Evolutionary conservation across 2,329 filamentous ascomycete genomes (phyloP).

Genomic region (Fusarium falciforme): DNA sequence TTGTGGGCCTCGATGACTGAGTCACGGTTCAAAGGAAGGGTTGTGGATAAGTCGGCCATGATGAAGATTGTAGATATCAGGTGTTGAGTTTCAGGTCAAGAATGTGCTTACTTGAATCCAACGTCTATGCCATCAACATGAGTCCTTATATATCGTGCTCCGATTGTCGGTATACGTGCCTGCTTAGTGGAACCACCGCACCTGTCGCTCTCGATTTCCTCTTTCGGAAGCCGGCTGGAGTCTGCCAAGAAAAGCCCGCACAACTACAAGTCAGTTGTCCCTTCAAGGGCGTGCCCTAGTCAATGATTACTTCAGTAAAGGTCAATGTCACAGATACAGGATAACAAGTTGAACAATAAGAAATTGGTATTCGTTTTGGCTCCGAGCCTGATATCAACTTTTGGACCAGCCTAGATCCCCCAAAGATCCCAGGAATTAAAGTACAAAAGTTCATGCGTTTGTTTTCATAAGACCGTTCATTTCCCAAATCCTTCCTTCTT

Average conservation of each 20-base stretch:
- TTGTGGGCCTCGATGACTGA: conserved; percentile 79
- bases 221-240: conserved; percentile 9
- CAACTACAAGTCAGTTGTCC: conserved; percentile 9
- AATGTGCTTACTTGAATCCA: neutral
- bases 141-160: conserved; percentile 6
- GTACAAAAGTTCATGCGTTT: conserved; percentile 42
- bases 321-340: neutral
- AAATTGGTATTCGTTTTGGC: conserved; percentile 41
- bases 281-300: conserved; percentile 17
- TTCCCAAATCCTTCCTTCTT: conserved; percentile 29
- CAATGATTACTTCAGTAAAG: no score
- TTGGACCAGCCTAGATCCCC: conserved; percentile 42
- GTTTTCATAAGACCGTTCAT: conserved; percentile 36
- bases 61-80: conserved; percentile 15
- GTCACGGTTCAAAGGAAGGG: conserved; percentile 75
- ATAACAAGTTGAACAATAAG: conserved; percentile 13
- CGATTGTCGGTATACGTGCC: conserved; percentile 15
- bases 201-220: conserved; percentile 17
- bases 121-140: neutral
- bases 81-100: neutral
- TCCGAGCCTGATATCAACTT: conserved; percentile 42
- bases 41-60: conserved; percentile 66
- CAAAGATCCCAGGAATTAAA: conserved; percentile 41
- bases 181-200: conserved; percentile 4
- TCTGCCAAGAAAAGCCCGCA: conserved; percentile 11